Conservation (phyloP, 2,329 filamentous ascomycete species). For the Metarhizium album region DNA sequence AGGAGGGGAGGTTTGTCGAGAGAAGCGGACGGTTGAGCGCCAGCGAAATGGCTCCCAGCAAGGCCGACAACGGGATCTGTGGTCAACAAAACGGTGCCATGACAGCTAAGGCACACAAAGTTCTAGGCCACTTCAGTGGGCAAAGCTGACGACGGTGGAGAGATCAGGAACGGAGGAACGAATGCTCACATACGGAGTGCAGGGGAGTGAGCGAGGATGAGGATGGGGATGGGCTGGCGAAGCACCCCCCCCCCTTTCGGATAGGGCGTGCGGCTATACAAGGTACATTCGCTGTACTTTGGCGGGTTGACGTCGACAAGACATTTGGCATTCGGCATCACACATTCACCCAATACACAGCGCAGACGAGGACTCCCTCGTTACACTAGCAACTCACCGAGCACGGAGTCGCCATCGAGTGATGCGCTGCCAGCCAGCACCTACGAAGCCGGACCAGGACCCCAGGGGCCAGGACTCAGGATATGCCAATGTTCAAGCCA, state of each 20-base stretch:
- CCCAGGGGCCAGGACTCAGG: too few relatives aligned
- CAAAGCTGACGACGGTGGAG: slow-evolving; percentile 5
- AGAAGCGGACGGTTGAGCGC: background rate
- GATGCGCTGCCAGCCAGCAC: too few relatives aligned
- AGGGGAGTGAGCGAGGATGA: background rate
- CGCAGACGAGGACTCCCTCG: too few relatives aligned
- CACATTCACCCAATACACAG: too few relatives aligned
- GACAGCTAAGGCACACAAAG: slow-evolving; percentile 4
- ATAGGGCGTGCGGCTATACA: background rate
- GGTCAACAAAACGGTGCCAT: slow-evolving; percentile 1
- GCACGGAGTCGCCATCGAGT: too few relatives aligned
- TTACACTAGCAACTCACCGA: too few relatives aligned
- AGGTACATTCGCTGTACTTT: background rate
- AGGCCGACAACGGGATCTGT: slow-evolving; percentile 1
- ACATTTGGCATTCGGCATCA: background rate
- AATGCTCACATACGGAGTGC: background rate
- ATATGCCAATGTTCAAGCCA: too few relatives aligned
- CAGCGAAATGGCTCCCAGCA: slow-evolving; percentile 5
- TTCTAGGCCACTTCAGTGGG: background rate
- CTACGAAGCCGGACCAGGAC: too few relatives aligned
- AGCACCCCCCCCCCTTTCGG: background rate
- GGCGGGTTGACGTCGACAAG: background rate
- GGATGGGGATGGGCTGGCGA: slow-evolving; percentile 1
- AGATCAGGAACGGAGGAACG: slow-evolving; percentile 5
- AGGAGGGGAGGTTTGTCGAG: background rate